Evolutionary conservation across 345 rosid species (phyloP).

Genomic region (Microcos paniculata): DNA sequence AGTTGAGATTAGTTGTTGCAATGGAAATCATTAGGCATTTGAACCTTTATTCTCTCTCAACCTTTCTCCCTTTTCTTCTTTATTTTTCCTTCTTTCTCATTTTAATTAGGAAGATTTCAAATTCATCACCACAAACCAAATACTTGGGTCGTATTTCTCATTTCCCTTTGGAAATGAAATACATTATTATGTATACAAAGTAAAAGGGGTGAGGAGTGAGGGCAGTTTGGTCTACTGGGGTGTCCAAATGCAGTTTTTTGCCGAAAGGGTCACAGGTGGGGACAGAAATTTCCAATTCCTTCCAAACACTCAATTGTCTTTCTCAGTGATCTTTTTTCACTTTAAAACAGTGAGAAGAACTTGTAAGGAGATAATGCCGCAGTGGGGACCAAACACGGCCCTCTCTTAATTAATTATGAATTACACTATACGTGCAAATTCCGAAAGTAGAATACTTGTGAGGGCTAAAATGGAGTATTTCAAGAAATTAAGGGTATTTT

Average conservation of each 20-base stretch:
- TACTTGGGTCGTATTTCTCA: background rate
- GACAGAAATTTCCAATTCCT: slow-evolving; percentile 28
- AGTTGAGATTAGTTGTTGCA: background rate
- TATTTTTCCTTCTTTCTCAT: background rate
- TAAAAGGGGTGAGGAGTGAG: background rate
- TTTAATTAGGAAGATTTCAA: background rate
- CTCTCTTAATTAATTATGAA: background rate
- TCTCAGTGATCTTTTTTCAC: background rate
- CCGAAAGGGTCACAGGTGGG: slow-evolving; percentile 18
- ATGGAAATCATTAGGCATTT: background rate
- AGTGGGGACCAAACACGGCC: slow-evolving; percentile 34
- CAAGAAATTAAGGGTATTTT: slow-evolving; percentile 21
- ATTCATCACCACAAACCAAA: too few species aligned
- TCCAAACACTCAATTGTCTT: slow-evolving; percentile 20
- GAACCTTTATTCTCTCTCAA: background rate
- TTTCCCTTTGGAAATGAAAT: too few species aligned
- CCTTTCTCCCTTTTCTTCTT: background rate
- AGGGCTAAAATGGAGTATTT: background rate
- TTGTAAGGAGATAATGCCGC: slow-evolving; percentile 21
- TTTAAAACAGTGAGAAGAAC: slow-evolving; percentile 18
- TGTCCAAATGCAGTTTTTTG: background rate
- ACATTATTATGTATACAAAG: too few species aligned
- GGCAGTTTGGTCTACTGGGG: slow-evolving; percentile 9
- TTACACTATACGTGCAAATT: too few species aligned
- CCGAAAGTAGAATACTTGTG: background rate